Evolutionary conservation across 192 early-diverging fungal species (phyloP).

Genomic region (Entomortierella lignicola): DNA sequence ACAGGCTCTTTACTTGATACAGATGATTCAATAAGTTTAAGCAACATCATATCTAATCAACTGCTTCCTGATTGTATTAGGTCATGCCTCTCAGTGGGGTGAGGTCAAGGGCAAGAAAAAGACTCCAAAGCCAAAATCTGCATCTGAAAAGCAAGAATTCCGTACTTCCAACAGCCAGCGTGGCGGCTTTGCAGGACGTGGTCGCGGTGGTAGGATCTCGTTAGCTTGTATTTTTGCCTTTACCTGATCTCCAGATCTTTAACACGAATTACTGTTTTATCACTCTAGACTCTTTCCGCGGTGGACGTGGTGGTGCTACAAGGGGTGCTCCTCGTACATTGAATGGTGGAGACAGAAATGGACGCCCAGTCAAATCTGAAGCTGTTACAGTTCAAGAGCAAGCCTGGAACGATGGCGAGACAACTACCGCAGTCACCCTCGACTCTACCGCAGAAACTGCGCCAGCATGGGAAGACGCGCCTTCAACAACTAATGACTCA

Average conservation of each 20-base stretch:
- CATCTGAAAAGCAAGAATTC: constrained; percentile 61
- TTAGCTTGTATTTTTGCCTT: neutral
- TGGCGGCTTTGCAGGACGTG: constrained; percentile 66
- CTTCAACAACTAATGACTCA: constrained; percentile 28
- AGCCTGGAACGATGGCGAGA: constrained; percentile 5
- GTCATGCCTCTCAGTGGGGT: constrained; percentile 84
- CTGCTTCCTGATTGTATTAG: constrained; percentile 54
- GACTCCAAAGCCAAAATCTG: constrained; percentile 67
- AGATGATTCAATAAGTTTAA: too few species aligned
- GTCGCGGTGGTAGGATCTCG: constrained; percentile 62
- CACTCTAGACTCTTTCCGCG: constrained; percentile 65
- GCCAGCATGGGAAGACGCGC: constrained; percentile 3
- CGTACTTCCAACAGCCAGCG: constrained; percentile 56
- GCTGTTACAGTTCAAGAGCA: constrained; percentile 7
- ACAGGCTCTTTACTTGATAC: too few species aligned
- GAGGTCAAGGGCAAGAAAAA: constrained; percentile 85
- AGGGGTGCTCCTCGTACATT: constrained; percentile 56
- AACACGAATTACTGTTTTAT: neutral
- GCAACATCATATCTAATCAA: neutral
- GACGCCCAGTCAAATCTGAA: constrained; percentile 28
- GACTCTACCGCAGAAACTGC: constrained; percentile 10
- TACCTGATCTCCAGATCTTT: neutral
- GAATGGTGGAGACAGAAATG: constrained; percentile 51
- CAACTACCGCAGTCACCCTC: constrained; percentile 11
- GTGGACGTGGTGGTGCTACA: constrained; percentile 68